These are phyloP conservation scores for Xylariaceae sp. DNA, from an alignment of 2,329 filamentous ascomycete species.

Conservation along the genomic window DNA sequence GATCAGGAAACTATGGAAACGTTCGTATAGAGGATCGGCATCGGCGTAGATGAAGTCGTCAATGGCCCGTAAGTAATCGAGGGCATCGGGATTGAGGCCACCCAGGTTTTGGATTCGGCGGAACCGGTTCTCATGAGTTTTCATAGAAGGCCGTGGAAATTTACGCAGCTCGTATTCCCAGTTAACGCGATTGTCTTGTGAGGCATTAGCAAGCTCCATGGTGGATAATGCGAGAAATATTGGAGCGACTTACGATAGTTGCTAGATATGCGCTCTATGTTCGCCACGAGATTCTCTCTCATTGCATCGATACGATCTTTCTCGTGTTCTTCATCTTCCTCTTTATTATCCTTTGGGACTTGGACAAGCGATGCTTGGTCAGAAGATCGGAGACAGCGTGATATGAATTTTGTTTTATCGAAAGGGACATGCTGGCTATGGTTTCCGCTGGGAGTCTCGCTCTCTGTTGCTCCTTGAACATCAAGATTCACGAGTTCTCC, in stretches of 20 bases:
- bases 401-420: slow-evolving; percentile 16
- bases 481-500: slow-evolving; percentile 6
- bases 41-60: slow-evolving; percentile 19
- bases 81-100: slow-evolving; percentile 4
- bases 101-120: not conserved
- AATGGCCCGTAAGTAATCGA: slow-evolving; percentile 15
- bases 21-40: slow-evolving; percentile 10
- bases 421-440: slow-evolving; percentile 1
- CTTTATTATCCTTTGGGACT: not conserved
- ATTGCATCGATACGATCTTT: not conserved
- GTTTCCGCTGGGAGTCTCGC: not conserved
- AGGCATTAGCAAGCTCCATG: not conserved
- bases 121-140: slow-evolving; percentile 3
- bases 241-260: not conserved
- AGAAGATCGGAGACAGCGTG: slow-evolving; percentile 7
- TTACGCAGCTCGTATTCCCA: slow-evolving; percentile 11
- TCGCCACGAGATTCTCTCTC: slow-evolving; percentile 7
- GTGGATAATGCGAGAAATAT: too few species aligned
- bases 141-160: slow-evolving; percentile 3
- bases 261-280: slow-evolving; percentile 2
- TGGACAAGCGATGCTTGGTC: slow-evolving; percentile 10
- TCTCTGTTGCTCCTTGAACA: not conserved
- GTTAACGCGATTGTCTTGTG: not conserved
- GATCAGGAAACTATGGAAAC: not conserved
- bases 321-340: slow-evolving; percentile 6